Base-by-base conservation (phyloP, 2,329 filamentous ascomycete species). In the Aspergillus sp. region DNA sequence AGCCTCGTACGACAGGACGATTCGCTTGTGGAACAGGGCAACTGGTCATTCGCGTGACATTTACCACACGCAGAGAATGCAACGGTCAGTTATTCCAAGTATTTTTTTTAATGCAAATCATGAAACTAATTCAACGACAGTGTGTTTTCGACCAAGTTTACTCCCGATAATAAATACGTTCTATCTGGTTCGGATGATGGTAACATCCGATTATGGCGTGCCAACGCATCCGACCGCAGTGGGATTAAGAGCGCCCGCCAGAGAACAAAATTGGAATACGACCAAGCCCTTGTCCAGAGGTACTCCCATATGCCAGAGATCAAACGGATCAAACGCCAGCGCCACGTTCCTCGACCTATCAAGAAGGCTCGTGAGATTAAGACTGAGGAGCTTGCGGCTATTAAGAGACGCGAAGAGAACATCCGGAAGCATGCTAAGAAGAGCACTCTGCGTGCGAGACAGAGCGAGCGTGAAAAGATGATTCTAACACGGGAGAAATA, bases 331-430 rank as follows among this genome's bases (percentile, higher is more conserved):
- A 88, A 88, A 68, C 85, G 92, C 52, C 95, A 99, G 76, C 86
- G 95, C 62, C 95, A 98, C 77, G 79, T 97, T 61, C 95, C 95
- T 19, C 91, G 92, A 81, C 86, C 92, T 57, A 86, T 98, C 64
- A 97, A 96, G 87, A 98, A 97, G 85, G 93, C 93, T 4, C 87
- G 84, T 49, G 90, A 96, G 80, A 98, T 98, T 78, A 99, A 99
- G 86, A 79, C 80, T 57, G 91, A 96, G 71, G 95, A 98, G 75
- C 75, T 97, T 68, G 87, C 86, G 75, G 85, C 90, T 35, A 90
- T 97, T 74, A 96, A 96, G 86, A 83, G 91, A 67, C 87, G 87
- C 66, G 90, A 96, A 70, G 95, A 99, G 81, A 99, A 99, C 72
- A 90, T 96, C 77, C 84, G 95, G 64, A 91, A 90, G 75, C 93